Base-by-base conservation (phyloP, 345 rosid species). In the Acer negundo region DNA sequence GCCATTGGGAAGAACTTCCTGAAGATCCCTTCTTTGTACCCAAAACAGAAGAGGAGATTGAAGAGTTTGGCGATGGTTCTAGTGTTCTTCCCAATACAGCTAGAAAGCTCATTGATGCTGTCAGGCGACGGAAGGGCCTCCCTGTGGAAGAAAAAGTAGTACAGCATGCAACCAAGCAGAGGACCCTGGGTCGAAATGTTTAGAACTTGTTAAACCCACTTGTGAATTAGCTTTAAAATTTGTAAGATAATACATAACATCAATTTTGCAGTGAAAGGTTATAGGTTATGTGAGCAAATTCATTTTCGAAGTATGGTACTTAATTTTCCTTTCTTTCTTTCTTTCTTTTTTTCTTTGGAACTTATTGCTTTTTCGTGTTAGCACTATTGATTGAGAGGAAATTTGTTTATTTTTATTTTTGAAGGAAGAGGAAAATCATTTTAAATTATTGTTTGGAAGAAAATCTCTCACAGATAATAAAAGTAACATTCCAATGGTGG, bases 21-120 rank as follows among this genome's bases (percentile, higher is more conserved):
- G 96, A 91, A 83, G 99, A 95, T 83, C 98, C 97, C 0, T 93
- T 92, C 82, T 95, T 95, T 80, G 89, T 93, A 15, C 97, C 98
- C 10, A 90, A 88, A 86, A 93, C 98, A 0, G 96, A 87, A 64
- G 99, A 95, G 80, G 97, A 93, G 83, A 84, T 87, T 19, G 94
- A 93, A 80, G 98, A 95, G 87, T 93, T 90, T 59, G 94, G 97
- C 13, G 94, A 95, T 59, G 97, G 99, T 72, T 87, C 98, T 53
- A 91, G 98, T 63, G 97, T 93, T 44, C 95, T 85, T 70, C 97
- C 82, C 0, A 93, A 93, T 78, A 93, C 96, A 1, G 91, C 96
- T 24, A 87, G 97, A 84, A 95, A 93, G 87, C 93, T 93, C 40
- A 90, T 92, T 63, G 86, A 95, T 74, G 85, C 92, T 16, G 91